A percentile compares a stretch with the other conserved stretches of the same genome.
Conservation (phyloP, 2,329 filamentous ascomycete species). For the Trichophyton verrucosum region DNA sequence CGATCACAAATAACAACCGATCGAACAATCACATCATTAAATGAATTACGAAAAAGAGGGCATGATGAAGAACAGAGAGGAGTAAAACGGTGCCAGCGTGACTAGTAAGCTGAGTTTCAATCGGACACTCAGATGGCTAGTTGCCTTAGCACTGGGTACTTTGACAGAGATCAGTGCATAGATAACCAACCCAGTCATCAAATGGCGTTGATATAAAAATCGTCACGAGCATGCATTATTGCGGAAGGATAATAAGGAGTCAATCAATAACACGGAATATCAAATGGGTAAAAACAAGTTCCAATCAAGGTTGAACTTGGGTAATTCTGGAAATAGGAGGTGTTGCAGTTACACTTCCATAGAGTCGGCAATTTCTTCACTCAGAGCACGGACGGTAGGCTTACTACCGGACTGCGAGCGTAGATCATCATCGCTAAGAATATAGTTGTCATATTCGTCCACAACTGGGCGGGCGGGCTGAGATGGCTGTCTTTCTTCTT, state of each 20-base stretch:
- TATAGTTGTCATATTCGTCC: slow-evolving; percentile 32
- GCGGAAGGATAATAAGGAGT: not conserved
- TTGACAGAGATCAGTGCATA: not conserved
- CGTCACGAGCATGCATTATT: not conserved
- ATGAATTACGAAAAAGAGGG: not conserved
- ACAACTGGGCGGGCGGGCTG: slow-evolving; percentile 20
- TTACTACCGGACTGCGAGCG: slow-evolving; percentile 29
- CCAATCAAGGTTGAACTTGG: not conserved
- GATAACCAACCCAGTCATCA: not conserved
- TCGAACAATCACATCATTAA: not conserved
- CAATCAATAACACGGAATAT: not conserved
- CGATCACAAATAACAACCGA: not conserved
- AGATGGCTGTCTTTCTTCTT: slow-evolving; percentile 13
- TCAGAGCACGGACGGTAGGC: slow-evolving; percentile 39
- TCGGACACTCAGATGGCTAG: not conserved
- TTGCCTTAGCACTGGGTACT: too few species aligned
- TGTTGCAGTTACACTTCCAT: slow-evolving; percentile 37
- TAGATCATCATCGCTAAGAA: slow-evolving; percentile 35
- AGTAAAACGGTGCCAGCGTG: not conserved
- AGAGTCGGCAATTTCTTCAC: slow-evolving; percentile 41
- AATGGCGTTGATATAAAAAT: not conserved
- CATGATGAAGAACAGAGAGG: not conserved
- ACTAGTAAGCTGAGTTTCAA: not conserved
- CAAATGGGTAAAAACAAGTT: not conserved
- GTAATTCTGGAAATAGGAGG: not conserved